phyloP scores from a whole-genome alignment of 2,329 filamentous ascomycete genomes.

The Orbilia blumenaviensis region DNA sequence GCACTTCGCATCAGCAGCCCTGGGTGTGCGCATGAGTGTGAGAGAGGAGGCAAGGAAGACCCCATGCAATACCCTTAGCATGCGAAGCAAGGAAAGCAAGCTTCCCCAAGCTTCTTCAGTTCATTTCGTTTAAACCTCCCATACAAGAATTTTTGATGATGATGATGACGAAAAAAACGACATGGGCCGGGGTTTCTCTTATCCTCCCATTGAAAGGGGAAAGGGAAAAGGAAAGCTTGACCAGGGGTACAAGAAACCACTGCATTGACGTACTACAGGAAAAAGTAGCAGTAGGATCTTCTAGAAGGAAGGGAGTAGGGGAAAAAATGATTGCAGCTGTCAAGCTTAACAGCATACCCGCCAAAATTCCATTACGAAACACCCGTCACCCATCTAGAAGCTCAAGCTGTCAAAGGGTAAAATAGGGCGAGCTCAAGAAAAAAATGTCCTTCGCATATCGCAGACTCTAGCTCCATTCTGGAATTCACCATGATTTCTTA shows the following conservation, averaged over 20 bases:
- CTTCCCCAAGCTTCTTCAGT: background rate
- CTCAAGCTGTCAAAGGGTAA: background rate
- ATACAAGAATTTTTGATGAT: background rate
- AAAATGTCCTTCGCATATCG: background rate
- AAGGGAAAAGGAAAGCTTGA: background rate
- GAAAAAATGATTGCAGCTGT: background rate
- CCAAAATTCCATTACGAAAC: background rate
- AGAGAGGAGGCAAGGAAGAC: too few relatives aligned
- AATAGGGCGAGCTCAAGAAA: background rate
- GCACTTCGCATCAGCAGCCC: too few relatives aligned
- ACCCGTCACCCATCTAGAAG: background rate
- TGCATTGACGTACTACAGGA: background rate
- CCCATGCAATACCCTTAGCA: too few relatives aligned
- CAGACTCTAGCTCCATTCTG: too few relatives aligned
- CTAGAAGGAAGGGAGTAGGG: background rate
- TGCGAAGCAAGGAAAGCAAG: constrained; percentile 27
- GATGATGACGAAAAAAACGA: background rate
- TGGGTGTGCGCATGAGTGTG: too few relatives aligned
- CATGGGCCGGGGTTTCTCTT: too few relatives aligned
- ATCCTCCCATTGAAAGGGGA: too few relatives aligned
- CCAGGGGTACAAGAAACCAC: background rate
- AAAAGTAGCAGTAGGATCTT: background rate
- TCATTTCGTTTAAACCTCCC: constrained; percentile 26
- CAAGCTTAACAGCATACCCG: background rate
- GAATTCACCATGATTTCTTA: too few relatives aligned